Evolutionary conservation across 495 filamentous ascomycete genomes (phyloP).

Genomic region (Parachaetomium inaequale): DNA sequence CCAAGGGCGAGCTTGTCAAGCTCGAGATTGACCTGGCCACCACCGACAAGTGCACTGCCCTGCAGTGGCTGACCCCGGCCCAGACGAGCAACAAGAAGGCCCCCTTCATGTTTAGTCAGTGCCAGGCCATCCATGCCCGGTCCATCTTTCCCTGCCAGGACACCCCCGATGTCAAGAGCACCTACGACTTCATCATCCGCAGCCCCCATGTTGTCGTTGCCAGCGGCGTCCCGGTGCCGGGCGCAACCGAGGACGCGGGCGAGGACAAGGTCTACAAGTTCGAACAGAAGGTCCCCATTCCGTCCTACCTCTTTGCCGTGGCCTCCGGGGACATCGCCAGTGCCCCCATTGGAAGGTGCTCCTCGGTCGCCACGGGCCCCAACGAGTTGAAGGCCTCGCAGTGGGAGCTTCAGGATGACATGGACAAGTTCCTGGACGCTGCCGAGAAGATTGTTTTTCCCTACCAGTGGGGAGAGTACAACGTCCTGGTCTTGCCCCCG

Average conservation of each 20-base stretch:
- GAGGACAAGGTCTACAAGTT: conserved; percentile 70
- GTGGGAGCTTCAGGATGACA: conserved; percentile 85
- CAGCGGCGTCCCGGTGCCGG: conserved; percentile 68
- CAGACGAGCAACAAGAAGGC: conserved; percentile 92
- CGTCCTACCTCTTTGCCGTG: conserved; percentile 88
- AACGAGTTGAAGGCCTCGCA: conserved; percentile 79
- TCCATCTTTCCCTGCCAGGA: conserved; percentile 96
- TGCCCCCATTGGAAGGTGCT: conserved; percentile 80
- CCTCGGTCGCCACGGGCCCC: conserved; percentile 77
- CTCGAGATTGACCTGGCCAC: conserved; percentile 61
- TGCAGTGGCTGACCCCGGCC: conserved; percentile 87
- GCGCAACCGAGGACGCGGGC: conserved; percentile 41
- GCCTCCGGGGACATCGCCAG: conserved; percentile 84
- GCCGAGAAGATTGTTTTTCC: conserved; percentile 86
- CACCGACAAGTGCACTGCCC: conserved; percentile 80
- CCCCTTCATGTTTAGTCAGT: conserved; percentile 97
- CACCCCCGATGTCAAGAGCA: conserved; percentile 90
- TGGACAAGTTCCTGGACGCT: conserved; percentile 83
- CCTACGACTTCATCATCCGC: conserved; percentile 80
- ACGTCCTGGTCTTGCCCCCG: conserved; percentile 83
- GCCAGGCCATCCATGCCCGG: conserved; percentile 90
- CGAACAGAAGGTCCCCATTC: conserved; percentile 84
- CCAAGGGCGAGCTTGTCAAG: conserved; percentile 59
- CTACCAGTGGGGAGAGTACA: conserved; percentile 93
- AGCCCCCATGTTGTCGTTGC: conserved; percentile 86